Conservation (phyloP, 2,329 filamentous ascomycete species). For the Sporothrix dimorphospora region DNA sequence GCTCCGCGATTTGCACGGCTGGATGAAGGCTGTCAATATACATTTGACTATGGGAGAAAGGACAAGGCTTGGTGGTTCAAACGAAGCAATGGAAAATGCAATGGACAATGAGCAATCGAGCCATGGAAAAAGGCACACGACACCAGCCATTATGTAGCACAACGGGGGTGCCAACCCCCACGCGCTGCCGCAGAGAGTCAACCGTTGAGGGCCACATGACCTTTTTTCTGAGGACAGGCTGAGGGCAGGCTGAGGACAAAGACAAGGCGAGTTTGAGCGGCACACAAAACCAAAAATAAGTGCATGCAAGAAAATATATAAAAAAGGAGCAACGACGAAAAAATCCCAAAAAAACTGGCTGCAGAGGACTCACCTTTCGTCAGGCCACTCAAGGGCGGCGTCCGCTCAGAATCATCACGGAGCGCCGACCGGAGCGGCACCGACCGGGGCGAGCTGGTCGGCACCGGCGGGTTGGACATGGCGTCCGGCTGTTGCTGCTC, state of each 20-base stretch:
- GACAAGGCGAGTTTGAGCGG: not conserved
- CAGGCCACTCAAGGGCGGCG: conserved; percentile 28
- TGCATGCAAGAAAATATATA: not conserved
- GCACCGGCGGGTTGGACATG: conserved; percentile 29
- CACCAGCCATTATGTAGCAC: not conserved
- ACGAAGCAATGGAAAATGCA: not conserved
- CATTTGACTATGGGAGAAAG: not conserved
- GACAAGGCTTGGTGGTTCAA: not conserved
- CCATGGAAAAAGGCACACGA: not conserved
- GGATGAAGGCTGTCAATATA: conserved; percentile 3
- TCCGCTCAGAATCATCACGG: conserved; percentile 35
- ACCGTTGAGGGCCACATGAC: conserved; percentile 12
- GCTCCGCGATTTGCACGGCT: conserved; percentile 64
- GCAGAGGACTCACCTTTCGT: conserved; percentile 31
- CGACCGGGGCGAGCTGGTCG: conserved; percentile 30
- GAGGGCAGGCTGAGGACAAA: conserved; percentile 12
- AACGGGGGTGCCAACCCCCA: not conserved
- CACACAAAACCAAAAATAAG: not conserved
- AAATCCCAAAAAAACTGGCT: not conserved
- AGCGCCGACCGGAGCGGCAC: conserved; percentile 48
- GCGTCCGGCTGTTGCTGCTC: not conserved
- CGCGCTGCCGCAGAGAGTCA: not conserved
- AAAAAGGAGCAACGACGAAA: not conserved
- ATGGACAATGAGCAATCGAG: not conserved
- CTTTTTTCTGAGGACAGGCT: not conserved